Evolutionary conservation across 495 filamentous ascomycete species (phyloP), one percentile per base, ranked within the genome.

Genomic region (Neurospora sp.): DNA sequence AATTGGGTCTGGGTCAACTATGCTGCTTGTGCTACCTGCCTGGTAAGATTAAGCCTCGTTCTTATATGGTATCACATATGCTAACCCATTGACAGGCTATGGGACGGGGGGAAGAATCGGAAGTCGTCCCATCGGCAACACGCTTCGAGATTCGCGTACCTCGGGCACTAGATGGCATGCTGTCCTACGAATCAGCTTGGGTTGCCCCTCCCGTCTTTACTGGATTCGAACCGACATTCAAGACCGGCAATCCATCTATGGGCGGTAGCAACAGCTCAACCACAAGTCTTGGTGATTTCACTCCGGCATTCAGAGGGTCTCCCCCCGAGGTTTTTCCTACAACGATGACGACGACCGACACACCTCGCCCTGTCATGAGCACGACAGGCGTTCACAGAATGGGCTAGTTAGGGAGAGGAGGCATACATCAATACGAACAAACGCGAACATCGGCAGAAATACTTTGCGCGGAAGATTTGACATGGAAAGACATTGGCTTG

Each of bases 1-100:
- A 86, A 89, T 74, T 90, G 88, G 88, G 88, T 89, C 38, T 90
- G 85, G 77, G 85, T 88, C 48, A 90, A 90, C 75, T 83, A 86
- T 74, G 83, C 88, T 11, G 81, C 87, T 7, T 90, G 88, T 75
- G 83, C 86, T 44, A 81, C 81, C 74, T 90, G 88, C 76, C 80
- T 87, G 62, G 88, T 90, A 82, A 81, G 86, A 82, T 16, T 20
- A 5, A 62, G 71, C 20, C 14, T 41, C 39, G 35, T 42, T 11
- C 70, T 31, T 73, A 39, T 20, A 23, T 18, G 5, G 20, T 44
- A 18, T 18, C 20, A 54, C 12, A 14, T 66, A 37, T 66, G 54
- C 54, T 66, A 69, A 20, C 16, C 14, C 18, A 48, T 42, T 76
- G 44, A 72, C 48, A 79, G 86, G 84, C 85, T 37, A 83, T 85